Base-by-base conservation (phyloP, 176 grass and related monocot genomes). In the Oryza glumipatula region DNA sequence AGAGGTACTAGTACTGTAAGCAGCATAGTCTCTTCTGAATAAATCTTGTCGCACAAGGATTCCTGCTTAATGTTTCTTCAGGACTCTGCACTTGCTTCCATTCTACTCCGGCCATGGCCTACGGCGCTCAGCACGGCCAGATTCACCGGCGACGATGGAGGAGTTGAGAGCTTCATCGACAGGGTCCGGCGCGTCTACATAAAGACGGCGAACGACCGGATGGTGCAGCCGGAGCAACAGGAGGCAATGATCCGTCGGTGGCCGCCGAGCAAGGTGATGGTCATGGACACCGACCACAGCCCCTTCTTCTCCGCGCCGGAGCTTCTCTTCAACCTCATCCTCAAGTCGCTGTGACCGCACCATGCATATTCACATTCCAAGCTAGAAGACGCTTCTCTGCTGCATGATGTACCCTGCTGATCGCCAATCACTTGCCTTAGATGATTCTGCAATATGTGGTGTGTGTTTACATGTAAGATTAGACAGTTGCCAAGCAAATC, bases 261-360 rank as follows among this genome's bases (percentile, higher is more conserved):
- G 91, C 91, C 79, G 1, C 88, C 88, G 2, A 66, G 54, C 0
- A 38, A 88, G 44, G 84, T 90, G 77, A 6, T 78, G 68, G 67
- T 12, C 23, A 84, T 87, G 35, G 76, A 89, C 65, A 82, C 72
- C 9, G 91, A 93, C 69, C 91, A 90, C 49, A 90, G 77, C 35
- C 91, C 91, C 26, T 92, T 92, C 87, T 87, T 89, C 81, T 92
- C 84, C 0, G 91, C 87, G 1, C 81, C 87, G 0, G 51, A 49
- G 38, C 70, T 17, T 43, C 84, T 89, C 36, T 68, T 65, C 10
- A 6, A 70, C 16, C 67, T 92, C 22, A 81, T 92, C 30, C 13
- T 87, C 22, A 63, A 70, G 23, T 84, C 70, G 0, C 12, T 75
- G 76, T 80, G 47, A 88, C 38, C 1, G 66, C 63, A 52, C 9